phyloP scores from a whole-genome alignment of 306 rosid species.

The Vigna unguiculata region DNA sequence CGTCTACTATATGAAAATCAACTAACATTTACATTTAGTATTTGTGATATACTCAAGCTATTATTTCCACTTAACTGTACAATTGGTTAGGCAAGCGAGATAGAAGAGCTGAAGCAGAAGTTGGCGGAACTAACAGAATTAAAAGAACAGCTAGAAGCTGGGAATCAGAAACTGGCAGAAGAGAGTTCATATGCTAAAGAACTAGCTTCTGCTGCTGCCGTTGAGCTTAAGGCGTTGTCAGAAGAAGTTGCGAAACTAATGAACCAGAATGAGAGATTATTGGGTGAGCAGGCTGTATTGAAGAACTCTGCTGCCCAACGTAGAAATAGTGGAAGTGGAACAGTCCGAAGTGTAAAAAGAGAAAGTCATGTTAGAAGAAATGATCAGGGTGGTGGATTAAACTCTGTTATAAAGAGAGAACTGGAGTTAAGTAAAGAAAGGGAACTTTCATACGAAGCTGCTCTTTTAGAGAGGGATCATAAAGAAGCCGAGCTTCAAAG shows the following conservation, averaged over 20 bases:
- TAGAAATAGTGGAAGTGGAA: conserved; percentile 46
- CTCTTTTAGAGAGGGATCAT: conserved; percentile 74
- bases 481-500: conserved; percentile 83
- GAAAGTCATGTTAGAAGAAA: conserved; percentile 65
- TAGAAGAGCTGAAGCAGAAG: conserved; percentile 74
- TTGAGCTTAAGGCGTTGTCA: conserved; percentile 93
- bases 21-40: conserved; percentile 14
- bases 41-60: conserved; percentile 34
- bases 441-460: conserved; percentile 79
- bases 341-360: conserved; percentile 77
- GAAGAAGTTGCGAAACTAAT: conserved; percentile 96
- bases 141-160: conserved; percentile 73
- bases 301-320: conserved; percentile 79
- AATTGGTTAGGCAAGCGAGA: conserved; percentile 60
- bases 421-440: conserved; percentile 79
- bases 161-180: conserved; percentile 90
- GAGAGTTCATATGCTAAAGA: conserved; percentile 98
- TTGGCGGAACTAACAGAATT: conserved; percentile 65
- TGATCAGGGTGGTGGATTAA: conserved; percentile 66
- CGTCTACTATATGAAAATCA: conserved; percentile 7
- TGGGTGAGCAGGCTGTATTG: conserved; percentile 71
- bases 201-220: conserved; percentile 99
- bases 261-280: conserved; percentile 84
- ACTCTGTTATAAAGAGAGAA: conserved; percentile 77
- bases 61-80: conserved; percentile 34